Evolutionary conservation across 257 asterid species (phyloP), one percentile per base, ranked within the genome.

Genomic region (Solanum pinnatisectum): DNA sequence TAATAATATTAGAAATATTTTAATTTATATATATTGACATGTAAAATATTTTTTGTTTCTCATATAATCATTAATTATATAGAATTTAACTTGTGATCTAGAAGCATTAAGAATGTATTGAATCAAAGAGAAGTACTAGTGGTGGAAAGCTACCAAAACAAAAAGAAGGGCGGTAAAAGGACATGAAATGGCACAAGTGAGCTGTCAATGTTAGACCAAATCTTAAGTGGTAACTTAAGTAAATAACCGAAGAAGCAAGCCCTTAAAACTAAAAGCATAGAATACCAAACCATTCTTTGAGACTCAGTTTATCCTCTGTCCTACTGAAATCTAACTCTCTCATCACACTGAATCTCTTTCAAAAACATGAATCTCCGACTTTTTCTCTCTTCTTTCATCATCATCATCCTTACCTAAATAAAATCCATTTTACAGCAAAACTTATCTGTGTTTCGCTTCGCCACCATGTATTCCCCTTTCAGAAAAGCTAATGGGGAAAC

Each of bases 401-500:
- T 78, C 84, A 42, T 40, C 37, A 71, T 70, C 36, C 23, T 11
- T 3, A 25, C 37, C 67, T 49, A 2, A 81, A 27, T 81, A 42
- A 25, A 79, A 81, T 46, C 68, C 20, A 46, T 27, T 68, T 78
- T 81, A 36, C 85, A 46, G 40, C 85, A 16, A 7, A 44, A 16
- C 27, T 12, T 46, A 14, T 16, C 20, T 46, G 36, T 25, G 36
- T 16, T 30, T 49, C 85, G 20, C 85, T 30, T 49, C 85, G 10
- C 30, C 85, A 18, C 85, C 85, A 46, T 81, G 85, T 81, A 81
- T 81, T 81, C 85, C 42, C 85, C 85, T 81, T 81, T 81, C 36
- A 81, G 85, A 81, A 81, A 81, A 81, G 85, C 3, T 81, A 81
- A 81, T 67, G 65, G 39, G 59, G 86, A 85, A 78, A 94, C 93